These are phyloP conservation scores for Ogataea siamensis DNA, from an alignment of 805 yeast genomes.

Conservation along the genomic window DNA sequence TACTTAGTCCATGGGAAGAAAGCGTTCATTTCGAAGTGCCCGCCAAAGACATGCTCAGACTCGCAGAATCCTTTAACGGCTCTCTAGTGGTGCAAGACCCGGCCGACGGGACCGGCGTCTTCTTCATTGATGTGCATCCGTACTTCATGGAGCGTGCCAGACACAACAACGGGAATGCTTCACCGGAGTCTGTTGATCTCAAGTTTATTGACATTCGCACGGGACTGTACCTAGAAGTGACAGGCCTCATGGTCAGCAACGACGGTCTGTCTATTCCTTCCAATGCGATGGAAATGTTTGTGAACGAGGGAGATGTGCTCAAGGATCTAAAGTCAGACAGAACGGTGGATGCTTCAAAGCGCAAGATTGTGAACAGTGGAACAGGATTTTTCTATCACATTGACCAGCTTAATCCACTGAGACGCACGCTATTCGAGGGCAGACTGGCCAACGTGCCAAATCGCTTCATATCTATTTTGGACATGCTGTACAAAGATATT, in stretches of 20 bases:
- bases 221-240: constrained; percentile 58
- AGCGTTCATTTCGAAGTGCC: constrained; percentile 52
- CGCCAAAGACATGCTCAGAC: constrained; percentile 42
- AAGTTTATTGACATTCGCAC: constrained; percentile 60
- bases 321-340: constrained; percentile 19
- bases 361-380: constrained; percentile 36
- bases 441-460: constrained; percentile 31
- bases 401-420: constrained; percentile 27
- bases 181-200: constrained; percentile 47
- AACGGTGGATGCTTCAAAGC: constrained; percentile 20
- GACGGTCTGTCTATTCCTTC: constrained; percentile 17
- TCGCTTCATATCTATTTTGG: constrained; percentile 21
- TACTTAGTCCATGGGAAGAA: constrained; percentile 52
- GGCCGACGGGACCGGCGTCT: constrained; percentile 43
- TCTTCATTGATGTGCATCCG: constrained; percentile 47
- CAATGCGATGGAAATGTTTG: constrained; percentile 18
- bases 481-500: constrained; percentile 26
- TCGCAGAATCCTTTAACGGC: constrained; percentile 47
- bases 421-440: constrained; percentile 32
- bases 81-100: constrained; percentile 46
- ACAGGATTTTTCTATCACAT: constrained; percentile 34
- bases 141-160: constrained; percentile 47
- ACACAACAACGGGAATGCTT: constrained; percentile 44
- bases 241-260: constrained; percentile 41
- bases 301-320: constrained; percentile 20